Base-by-base conservation (phyloP, 2,329 filamentous ascomycete species). In the Alternaria brassicae region DNA sequence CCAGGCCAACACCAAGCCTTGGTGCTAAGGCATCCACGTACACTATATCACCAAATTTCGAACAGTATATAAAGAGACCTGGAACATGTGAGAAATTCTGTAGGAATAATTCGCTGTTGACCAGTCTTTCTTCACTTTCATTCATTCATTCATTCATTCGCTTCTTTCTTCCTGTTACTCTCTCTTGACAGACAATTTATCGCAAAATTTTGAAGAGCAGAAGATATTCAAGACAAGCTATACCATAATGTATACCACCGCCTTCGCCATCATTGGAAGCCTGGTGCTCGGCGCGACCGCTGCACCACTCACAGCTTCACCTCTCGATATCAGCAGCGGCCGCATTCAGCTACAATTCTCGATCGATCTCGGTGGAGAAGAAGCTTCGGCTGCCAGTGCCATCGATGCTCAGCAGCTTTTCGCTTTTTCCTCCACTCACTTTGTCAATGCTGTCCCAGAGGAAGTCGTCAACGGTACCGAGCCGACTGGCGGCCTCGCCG, bases 351-450 rank as follows among this genome's bases (percentile, higher is more conserved):
- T 44, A 30, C 66, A 44, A 54, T 58, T 60, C 47, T 71, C 60
- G 57, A 65, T 72, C 63, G 63, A 72, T 39, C 60, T 72, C 23
- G 45, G 42, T 50, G 25, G 32, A 13, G 44, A 47, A 13, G 57
- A 61, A 37, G 58, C 51, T 4, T 54, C 39, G 6, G 55, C 28
- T 1, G 56, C 41, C 17, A 55, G 53, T 9, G 57, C 42, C 12
- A 28, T 62, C n/a, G 61, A 56, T 13, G 62, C 48, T 3, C 52
- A 54, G 36, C 64, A 71, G 8, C 60, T 71, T 47, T 75, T 74
- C 60, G 49, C 58, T 47, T 86, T 85, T 77, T 85, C 82, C 50
- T 84, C 82, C 7, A 82, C 77, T 60, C 85, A 81, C 73, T 65
- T 75, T 51, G 72, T 85, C 55, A 62, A 78, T 23, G 83, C 84